These are phyloP conservation scores for Candida hungchunana DNA, from an alignment of 805 yeast genomes.

Conservation along the genomic window DNA sequence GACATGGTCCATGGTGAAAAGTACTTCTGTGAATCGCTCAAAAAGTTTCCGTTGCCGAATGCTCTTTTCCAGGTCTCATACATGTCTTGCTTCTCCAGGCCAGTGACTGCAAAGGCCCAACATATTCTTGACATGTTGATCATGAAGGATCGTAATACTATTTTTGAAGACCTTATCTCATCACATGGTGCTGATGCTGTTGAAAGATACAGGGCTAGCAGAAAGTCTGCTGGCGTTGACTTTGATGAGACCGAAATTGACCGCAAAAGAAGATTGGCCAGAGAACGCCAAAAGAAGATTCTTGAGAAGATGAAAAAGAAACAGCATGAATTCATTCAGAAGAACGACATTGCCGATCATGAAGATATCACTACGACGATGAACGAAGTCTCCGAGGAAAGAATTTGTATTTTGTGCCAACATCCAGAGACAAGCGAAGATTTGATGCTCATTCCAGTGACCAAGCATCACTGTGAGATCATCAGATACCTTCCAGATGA, in stretches of 20 bases:
- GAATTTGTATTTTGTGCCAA: conserved; percentile 58
- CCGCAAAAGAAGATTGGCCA: conserved; percentile 51
- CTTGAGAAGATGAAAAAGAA: conserved; percentile 63
- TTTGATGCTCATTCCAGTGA: conserved; percentile 56
- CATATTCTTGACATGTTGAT: conserved; percentile 48
- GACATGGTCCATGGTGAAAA: conserved; percentile 37
- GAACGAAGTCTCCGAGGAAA: conserved; percentile 22
- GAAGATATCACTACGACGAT: conserved; percentile 19
- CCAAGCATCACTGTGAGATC: conserved; percentile 35
- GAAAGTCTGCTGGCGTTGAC: conserved; percentile 34
- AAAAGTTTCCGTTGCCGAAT: conserved; percentile 37
- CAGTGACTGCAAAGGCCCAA: conserved; percentile 52
- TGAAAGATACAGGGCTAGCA: conserved; percentile 43
- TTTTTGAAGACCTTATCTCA: conserved; percentile 47
- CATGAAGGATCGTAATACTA: conserved; percentile 39
- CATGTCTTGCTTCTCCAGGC: conserved; percentile 43
- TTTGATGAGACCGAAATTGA: conserved; percentile 52
- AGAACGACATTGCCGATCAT: conserved; percentile 40
- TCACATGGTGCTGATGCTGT: conserved; percentile 57
- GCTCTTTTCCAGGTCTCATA: conserved; percentile 49
- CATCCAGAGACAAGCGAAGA: conserved; percentile 42
- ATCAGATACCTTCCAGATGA: conserved; percentile 21
- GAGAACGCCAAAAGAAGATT: conserved; percentile 57
- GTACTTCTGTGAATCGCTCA: conserved; percentile 40
- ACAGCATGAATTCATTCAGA: conserved; percentile 68